phyloP scores from a whole-genome alignment of 73 alveolate genomes.

The Paramecium caudatum region DNA sequence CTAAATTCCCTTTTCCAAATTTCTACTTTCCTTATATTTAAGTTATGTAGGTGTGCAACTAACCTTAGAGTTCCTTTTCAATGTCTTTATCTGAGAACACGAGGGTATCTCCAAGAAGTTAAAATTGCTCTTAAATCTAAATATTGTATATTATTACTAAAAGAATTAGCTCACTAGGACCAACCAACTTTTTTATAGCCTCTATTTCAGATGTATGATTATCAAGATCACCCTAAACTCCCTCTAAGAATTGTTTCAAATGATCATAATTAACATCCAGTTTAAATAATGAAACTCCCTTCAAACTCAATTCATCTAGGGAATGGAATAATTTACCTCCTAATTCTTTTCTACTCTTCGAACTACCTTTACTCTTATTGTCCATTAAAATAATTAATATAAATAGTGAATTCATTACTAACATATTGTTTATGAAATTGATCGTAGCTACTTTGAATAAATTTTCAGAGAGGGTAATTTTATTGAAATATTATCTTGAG shows the following conservation, averaged over 20 bases:
- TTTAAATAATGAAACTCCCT: conserved; percentile 70
- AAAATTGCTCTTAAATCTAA: conserved; percentile 52
- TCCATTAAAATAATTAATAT: conserved; percentile 28
- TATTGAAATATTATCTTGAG: not conserved
- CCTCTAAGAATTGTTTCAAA: conserved; percentile 71
- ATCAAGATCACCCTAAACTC: conserved; percentile 63
- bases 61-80: conserved; percentile 61
- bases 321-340: not conserved
- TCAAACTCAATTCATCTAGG: conserved; percentile 70
- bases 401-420: not conserved
- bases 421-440: conserved; percentile 37
- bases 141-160: not conserved
- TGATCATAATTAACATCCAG: conserved; percentile 77
- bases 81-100: conserved; percentile 62
- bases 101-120: conserved; percentile 45
- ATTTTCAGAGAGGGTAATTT: not conserved
- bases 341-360: conserved; percentile 37
- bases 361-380: conserved; percentile 60
- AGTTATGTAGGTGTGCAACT: conserved; percentile 31
- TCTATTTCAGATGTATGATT: conserved; percentile 61
- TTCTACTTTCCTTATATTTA: conserved; percentile 45
- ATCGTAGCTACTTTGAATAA: not conserved
- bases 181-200: conserved; percentile 58
- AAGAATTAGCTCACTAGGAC: conserved; percentile 34
- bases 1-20: conserved; percentile 59